A percentile compares a stretch with the other conserved stretches of the same genome.
Conservation (phyloP, 2,329 filamentous ascomycete species). For the Fusarium pseudocircinatum region DNA sequence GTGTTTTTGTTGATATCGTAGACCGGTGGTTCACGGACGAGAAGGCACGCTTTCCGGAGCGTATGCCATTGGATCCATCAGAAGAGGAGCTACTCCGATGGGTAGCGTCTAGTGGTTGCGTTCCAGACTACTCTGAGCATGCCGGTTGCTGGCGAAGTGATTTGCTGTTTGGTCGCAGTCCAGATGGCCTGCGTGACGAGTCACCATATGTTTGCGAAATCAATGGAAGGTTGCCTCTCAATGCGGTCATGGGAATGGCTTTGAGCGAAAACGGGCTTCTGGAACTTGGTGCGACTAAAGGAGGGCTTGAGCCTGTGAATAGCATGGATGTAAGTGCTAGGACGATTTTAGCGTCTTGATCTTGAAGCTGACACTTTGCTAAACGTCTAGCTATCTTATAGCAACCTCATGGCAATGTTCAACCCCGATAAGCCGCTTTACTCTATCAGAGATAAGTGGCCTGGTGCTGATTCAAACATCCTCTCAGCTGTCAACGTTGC, state of each 20-base stretch:
- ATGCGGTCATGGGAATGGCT: conserved; percentile 3
- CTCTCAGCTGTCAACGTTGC: not conserved
- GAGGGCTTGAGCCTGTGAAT: not conserved
- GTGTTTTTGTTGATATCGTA: conserved; percentile 15
- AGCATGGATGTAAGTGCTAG: not conserved
- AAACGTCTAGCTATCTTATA: not conserved
- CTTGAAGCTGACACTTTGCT: not conserved
- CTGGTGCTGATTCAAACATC: conserved; percentile 10
- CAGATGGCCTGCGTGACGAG: not conserved
- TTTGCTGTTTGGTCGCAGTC: conserved; percentile 13
- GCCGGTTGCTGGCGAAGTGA: conserved; percentile 26
- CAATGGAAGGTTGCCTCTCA: conserved; percentile 21
- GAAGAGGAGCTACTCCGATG: conserved; percentile 17
- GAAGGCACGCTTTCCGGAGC: not conserved
- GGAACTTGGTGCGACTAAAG: conserved; percentile 3
- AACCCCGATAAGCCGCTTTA: conserved; percentile 9
- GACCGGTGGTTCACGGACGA: conserved; percentile 25
- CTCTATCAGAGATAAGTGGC: conserved; percentile 10
- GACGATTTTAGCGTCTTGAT: too few species aligned
- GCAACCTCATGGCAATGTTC: conserved; percentile 2
- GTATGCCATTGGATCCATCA: conserved; percentile 19
- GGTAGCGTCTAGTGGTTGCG: not conserved
- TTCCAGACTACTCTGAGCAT: conserved; percentile 8
- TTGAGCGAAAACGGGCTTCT: not conserved
- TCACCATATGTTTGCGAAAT: conserved; percentile 20